These are phyloP conservation scores for Umbellularia californica DNA, from an alignment of 164 flowering plant genomes.

Conservation along the genomic window DNA sequence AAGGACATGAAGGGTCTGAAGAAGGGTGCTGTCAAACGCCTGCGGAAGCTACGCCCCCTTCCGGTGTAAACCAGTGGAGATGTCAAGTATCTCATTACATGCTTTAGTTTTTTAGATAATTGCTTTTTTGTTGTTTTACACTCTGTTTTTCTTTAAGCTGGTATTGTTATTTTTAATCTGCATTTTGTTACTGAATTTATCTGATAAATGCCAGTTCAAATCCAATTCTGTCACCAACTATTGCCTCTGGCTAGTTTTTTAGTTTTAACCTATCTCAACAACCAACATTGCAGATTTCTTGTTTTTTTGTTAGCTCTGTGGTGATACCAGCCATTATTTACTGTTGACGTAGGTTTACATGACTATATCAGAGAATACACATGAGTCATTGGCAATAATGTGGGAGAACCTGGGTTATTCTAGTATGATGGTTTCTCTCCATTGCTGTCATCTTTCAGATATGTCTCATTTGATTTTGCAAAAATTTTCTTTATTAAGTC, in stretches of 20 bases:
- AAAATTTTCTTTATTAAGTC: neutral
- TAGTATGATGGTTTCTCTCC: neutral
- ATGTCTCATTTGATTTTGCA: neutral
- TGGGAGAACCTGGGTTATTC: neutral
- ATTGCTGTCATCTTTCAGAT: neutral
- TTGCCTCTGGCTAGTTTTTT: neutral
- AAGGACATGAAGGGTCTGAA: slow-evolving; percentile 39
- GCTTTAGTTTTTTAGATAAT: neutral
- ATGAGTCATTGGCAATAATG: too few species aligned
- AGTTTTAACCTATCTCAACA: neutral
- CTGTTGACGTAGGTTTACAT: neutral
- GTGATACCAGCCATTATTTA: neutral
- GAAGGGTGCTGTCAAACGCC: slow-evolving; percentile 38
- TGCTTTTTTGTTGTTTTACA: neutral
- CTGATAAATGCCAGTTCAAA: neutral
- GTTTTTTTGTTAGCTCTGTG: neutral
- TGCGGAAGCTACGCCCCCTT: slow-evolving; percentile 30
- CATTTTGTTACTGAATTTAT: neutral
- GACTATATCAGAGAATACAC: neutral
- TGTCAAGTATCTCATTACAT: neutral
- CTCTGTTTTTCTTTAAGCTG: neutral
- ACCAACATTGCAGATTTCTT: neutral
- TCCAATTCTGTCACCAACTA: neutral
- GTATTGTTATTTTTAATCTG: neutral
- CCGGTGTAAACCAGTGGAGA: slow-evolving; percentile 12